Conservation (phyloP, 148 eudicot species). For the Agrostemma githago region DNA sequence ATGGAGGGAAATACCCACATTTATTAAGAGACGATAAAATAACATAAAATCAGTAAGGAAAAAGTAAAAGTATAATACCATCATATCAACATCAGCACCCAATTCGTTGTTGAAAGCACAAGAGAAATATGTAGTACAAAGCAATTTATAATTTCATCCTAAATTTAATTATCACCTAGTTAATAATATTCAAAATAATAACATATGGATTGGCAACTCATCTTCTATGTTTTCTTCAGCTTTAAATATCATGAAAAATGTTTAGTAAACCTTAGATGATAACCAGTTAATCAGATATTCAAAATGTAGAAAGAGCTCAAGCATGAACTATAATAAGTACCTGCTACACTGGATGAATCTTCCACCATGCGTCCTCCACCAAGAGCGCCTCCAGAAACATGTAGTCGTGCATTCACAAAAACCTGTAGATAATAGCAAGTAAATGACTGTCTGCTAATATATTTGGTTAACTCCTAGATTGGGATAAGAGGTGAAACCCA, state of each 20-base stretch:
- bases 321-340: slow-evolving; percentile 29
- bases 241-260: neutral
- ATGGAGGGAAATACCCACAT: slow-evolving; percentile 16
- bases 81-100: neutral
- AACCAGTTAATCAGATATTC: neutral
- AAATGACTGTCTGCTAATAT: slow-evolving; percentile 9
- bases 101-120: neutral
- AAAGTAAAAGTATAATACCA: neutral
- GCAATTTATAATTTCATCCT: neutral
- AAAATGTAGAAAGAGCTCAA: neutral
- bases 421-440: slow-evolving; percentile 40
- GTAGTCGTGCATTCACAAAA: slow-evolving; percentile 95
- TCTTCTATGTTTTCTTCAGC: neutral
- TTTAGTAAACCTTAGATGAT: neutral
- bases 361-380: slow-evolving; percentile 99
- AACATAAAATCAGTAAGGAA: neutral
- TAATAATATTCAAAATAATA: neutral
- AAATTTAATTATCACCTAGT: neutral
- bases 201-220: neutral
- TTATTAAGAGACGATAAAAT: neutral
- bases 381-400: slow-evolving; percentile 98
- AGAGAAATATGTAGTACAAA: neutral
- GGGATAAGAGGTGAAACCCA: slow-evolving; percentile 34
- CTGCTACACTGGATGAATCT: slow-evolving; percentile 96
- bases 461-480: neutral